Evolutionary conservation across 306 rosid species (phyloP).

Genomic region (Malus asiatica): DNA sequence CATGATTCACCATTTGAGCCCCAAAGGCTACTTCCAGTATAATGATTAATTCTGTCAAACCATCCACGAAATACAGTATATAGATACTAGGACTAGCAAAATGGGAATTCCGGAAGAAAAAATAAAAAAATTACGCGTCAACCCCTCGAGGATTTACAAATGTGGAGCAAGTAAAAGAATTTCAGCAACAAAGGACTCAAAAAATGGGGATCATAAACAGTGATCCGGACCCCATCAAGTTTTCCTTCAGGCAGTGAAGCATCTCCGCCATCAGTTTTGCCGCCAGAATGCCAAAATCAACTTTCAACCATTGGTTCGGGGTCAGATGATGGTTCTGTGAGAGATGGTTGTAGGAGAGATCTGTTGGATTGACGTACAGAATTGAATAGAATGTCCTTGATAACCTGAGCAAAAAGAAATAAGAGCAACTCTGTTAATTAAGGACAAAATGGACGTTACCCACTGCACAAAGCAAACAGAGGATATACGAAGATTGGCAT

Average conservation of each 20-base stretch:
- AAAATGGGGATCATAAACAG: slow-evolving; percentile 1
- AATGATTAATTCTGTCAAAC: background rate
- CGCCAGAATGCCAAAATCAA: slow-evolving; percentile 28
- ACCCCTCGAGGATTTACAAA: slow-evolving; percentile 15
- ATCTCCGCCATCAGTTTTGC: background rate
- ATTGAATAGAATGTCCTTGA: slow-evolving; percentile 87
- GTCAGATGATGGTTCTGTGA: slow-evolving; percentile 55
- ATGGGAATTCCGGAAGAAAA: background rate
- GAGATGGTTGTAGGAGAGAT: slow-evolving; percentile 51
- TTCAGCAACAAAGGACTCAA: slow-evolving; percentile 9
- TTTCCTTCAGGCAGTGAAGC: background rate
- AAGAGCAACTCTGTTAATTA: background rate
- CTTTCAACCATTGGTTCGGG: slow-evolving; percentile 95
- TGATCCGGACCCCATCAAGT: slow-evolving; percentile 2
- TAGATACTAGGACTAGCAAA: background rate
- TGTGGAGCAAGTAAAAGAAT: background rate
- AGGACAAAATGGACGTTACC: background rate
- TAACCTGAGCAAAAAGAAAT: slow-evolving; percentile 46
- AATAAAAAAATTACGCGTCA: background rate
- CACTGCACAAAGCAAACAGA: background rate
- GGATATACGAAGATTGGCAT: background rate
- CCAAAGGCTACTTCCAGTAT: background rate
- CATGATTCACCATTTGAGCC: background rate
- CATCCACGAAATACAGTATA: background rate
- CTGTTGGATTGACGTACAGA: slow-evolving; percentile 60